Percentiles rank a stretch among this genome's conserved stretches.
Evolutionary conservation across 1,284 basidiomycete species (phyloP).

Genomic region (Athelia psychrophila): DNA sequence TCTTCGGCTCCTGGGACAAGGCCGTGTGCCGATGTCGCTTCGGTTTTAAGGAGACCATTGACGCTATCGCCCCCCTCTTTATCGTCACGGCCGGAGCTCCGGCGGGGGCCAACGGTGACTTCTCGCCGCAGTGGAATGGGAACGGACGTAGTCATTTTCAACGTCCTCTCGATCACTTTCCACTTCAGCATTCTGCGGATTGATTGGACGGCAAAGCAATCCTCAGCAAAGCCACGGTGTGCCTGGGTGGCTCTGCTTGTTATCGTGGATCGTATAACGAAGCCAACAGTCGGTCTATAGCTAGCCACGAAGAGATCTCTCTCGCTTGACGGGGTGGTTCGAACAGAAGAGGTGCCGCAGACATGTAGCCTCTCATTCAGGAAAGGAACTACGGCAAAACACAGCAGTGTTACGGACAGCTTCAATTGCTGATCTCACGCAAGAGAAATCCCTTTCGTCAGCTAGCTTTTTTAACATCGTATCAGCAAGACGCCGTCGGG

Average conservation of each 20-base stretch:
- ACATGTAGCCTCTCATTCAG: constrained; percentile 39
- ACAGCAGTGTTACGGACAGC: constrained; percentile 81
- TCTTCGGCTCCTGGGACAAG: no score
- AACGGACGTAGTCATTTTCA: constrained; percentile 47
- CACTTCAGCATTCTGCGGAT: constrained; percentile 41
- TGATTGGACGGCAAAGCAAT: constrained; percentile 64
- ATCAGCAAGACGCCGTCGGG: constrained; percentile 78
- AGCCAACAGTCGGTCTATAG: constrained; percentile 57
- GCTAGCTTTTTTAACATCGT: constrained; percentile 88
- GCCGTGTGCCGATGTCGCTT: constrained; percentile 73
- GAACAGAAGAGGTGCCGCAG: constrained; percentile 39
- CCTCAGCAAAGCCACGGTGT: constrained; percentile 87
- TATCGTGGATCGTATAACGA: constrained; percentile 92
- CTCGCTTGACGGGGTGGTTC: constrained; percentile 39
- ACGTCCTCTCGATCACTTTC: constrained; percentile 50
- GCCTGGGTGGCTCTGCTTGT: constrained; percentile 90
- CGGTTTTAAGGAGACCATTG: constrained; percentile 54
- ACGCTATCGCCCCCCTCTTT: constrained; percentile 53
- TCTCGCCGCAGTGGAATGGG: not conserved
- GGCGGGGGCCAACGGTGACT: constrained; percentile 19
- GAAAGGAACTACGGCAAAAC: constrained; percentile 75
- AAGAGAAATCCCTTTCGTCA: constrained; percentile 92
- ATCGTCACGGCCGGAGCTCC: constrained; percentile 41
- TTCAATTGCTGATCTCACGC: constrained; percentile 75
- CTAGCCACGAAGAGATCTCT: constrained; percentile 55